phyloP scores from a whole-genome alignment of 371 early-diverging fungal genomes.

The Lichtheimia ornata region DNA sequence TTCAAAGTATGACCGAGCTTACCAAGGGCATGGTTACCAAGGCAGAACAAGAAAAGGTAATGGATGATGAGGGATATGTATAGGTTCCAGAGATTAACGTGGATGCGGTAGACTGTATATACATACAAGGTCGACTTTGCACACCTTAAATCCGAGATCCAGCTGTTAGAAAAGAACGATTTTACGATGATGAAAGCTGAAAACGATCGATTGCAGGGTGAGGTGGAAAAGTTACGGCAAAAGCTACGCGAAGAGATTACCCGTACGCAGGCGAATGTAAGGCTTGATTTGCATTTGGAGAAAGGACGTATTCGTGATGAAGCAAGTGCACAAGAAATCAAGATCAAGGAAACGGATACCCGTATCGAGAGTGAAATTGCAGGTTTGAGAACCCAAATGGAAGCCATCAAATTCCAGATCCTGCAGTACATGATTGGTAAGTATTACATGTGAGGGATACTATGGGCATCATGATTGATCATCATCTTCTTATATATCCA shows the following conservation, averaged over 20 bases:
- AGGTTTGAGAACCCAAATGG: slow-evolving; percentile 85
- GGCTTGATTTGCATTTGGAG: slow-evolving; percentile 87
- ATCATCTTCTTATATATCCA: background rate
- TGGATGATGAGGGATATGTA: background rate
- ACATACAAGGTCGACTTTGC: slow-evolving; percentile 91
- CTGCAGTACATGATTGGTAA: slow-evolving; percentile 77
- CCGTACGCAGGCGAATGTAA: slow-evolving; percentile 83
- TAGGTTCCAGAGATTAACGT: background rate
- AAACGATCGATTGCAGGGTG: slow-evolving; percentile 75
- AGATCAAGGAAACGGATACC: slow-evolving; percentile 85
- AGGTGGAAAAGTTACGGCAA: slow-evolving; percentile 81
- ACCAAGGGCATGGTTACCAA: slow-evolving; percentile 73
- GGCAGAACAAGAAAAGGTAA: slow-evolving; percentile 82
- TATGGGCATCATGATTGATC: background rate
- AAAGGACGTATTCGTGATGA: slow-evolving; percentile 89
- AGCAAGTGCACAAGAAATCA: slow-evolving; percentile 80
- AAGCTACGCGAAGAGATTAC: slow-evolving; percentile 82
- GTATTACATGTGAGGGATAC: background rate
- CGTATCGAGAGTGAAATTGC: slow-evolving; percentile 90
- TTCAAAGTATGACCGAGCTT: slow-evolving; percentile 56
- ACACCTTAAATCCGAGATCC: slow-evolving; percentile 85
- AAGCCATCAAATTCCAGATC: slow-evolving; percentile 86
- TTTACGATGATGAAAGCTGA: slow-evolving; percentile 84
- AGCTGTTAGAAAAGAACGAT: slow-evolving; percentile 89
- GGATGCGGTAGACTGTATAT: slow-evolving; percentile 68